Conservation (phyloP, 306 rosid species). For the Vachellia pachyceras region DNA sequence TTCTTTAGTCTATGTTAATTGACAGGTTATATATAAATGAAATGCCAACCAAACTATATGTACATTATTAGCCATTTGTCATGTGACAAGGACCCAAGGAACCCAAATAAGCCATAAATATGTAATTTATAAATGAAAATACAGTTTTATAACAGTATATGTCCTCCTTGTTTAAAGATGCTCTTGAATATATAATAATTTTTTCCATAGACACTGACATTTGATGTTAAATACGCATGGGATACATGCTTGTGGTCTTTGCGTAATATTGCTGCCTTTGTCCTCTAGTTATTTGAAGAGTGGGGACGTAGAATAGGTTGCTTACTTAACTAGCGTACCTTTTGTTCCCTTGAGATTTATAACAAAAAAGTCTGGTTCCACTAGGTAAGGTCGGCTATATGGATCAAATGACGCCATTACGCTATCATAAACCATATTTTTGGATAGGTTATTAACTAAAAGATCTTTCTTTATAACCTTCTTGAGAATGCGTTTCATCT, state of each 20-base stretch:
- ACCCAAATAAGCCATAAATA: constrained; percentile 14
- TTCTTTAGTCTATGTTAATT: constrained; percentile 9
- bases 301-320: constrained; percentile 11
- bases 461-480: no score
- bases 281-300: neutral
- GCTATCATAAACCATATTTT: no score
- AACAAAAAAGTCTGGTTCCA: neutral
- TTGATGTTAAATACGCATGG: constrained; percentile 2
- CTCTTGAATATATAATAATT: neutral
- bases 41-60: constrained; percentile 16
- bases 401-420: no score
- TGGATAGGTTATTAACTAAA: no score
- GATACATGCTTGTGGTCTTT: constrained; percentile 18
- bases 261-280: constrained; percentile 16
- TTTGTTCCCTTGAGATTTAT: constrained; percentile 28
- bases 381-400: no score
- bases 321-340: neutral
- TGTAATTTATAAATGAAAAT: constrained; percentile 13
- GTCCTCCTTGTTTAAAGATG: constrained; percentile 3
- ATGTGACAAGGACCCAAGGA: constrained; percentile 19
- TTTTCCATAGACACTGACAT: neutral
- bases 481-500: no score
- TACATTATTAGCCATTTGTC: constrained; percentile 20
- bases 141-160: neutral
- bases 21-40: constrained; percentile 4